Evolutionary conservation across 2,329 filamentous ascomycete species (phyloP), one percentile per base, ranked within the genome.

Genomic region (Fusarium sp.): DNA sequence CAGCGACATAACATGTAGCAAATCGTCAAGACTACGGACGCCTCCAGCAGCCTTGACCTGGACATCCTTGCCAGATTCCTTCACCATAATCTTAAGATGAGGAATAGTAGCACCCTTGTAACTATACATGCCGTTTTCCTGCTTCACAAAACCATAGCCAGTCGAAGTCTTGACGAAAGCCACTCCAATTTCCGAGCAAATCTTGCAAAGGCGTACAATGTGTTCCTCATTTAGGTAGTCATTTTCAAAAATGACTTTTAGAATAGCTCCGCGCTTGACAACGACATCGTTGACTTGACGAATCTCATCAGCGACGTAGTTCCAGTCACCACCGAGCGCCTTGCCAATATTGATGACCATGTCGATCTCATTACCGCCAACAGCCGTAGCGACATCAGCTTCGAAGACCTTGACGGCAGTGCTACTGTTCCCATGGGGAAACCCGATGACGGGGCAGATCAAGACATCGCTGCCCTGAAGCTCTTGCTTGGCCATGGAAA

Each of bases 241-340:
- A 71, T 89, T 90, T 73, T 91, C 88, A 61, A 91, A 90, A 54
- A 90, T 91, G 56, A 90, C 88, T 74, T 91, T 91, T 11, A 90
- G 80, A 2, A 83, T 80, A 0, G 83, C 86, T 0, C 83, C 84
- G 11, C 80, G 63, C n/a, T 77, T 74, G 2, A 76, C 74, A 7
- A 89, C 87, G 0, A 81, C 83, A 0, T 83, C 75, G 70, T 90
- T 89, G 68, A 91, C 79, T 35, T 77, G 74, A 2, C 78, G 75
- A 54, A 91, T 87, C 73, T 91, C 88, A 10, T 83, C 76, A 1
- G 78, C 73, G 18, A 90, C 87, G 68, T 89, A 90, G 11, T 82
- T 82, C 88, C 88, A 90, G 35, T 90, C 86, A 0, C 83, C 84
- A 21, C 86, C 80, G 0, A 90, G 83, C 1, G 83, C 88, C 72